Evolutionary conservation across 2,329 filamentous ascomycete species (phyloP), one percentile per base, ranked within the genome.

Genomic region (Endothia cerciana): DNA sequence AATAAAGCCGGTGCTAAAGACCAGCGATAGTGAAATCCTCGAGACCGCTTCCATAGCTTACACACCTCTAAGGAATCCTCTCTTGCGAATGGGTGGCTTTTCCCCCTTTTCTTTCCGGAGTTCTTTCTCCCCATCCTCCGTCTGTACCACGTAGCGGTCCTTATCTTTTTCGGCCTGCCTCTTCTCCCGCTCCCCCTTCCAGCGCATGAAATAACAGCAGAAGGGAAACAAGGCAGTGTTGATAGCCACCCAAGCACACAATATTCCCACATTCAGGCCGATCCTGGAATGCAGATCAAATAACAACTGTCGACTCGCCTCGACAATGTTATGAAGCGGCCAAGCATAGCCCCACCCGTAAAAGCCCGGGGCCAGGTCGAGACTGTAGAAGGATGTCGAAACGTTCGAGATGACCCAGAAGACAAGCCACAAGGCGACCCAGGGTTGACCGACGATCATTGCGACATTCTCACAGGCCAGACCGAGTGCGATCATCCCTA

Each of bases 391-490:
- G 0, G 81, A 77, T 0, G 86, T 88, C 0, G 81, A 78, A 0
- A 89, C 86, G 70, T 91, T 91, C 7, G 85, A 83, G 64, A 90
- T 87, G 51, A 90, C 86, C 87, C 86, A 89, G 71, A 89, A 89
- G 64, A 90, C 88, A 1, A 91, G 75, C 82, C 87, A 91, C 0
- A 89, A 73, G 0, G 85, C 82, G 2, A 73, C 74, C 86, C 86
- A 90, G 0, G 85, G 87, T 70, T 84, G 79, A 0, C 85, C 87
- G 4, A 90, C 77, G 1, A 89, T 71, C 84, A 89, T 89, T 0
- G 85, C 85, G 36, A 87, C 82, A 70, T 90, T 90, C 76, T 90
- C 87, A 71, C 85, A 88, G 0, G 87, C 85, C 2, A 90, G 75
- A 0, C 87, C 88, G 1, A 90, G 72, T 0, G 87, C 87, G 10